Conservation (phyloP, 139 green algal species). For the Chlorella sp. region DNA sequence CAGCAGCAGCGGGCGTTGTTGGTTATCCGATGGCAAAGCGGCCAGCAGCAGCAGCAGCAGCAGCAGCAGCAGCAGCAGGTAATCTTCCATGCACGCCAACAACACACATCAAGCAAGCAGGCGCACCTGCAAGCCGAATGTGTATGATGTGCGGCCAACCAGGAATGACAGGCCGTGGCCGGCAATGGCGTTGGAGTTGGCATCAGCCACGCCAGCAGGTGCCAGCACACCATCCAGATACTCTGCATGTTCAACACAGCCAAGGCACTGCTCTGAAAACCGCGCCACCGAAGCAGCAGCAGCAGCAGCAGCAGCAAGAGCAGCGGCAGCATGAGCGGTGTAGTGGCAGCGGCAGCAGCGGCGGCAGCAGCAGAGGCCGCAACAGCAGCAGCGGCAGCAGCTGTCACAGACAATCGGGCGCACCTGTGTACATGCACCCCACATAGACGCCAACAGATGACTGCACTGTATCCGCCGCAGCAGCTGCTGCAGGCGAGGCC, state of each 20-base stretch:
- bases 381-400: neutral
- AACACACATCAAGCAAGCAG: neutral
- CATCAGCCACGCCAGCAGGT: neutral
- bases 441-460: slow-evolving; percentile 74
- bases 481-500: neutral
- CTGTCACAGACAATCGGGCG: neutral
- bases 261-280: neutral
- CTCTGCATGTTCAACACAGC: slow-evolving; percentile 20
- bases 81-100: too few species aligned
- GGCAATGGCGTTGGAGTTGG: neutral
- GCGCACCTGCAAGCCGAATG: slow-evolving; percentile 59
- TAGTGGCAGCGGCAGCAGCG: too few species aligned
- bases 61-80: neutral
- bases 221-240: slow-evolving; percentile 33
- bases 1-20: neutral
- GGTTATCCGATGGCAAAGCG: too few species aligned
- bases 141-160: slow-evolving; percentile 66
- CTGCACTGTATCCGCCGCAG: slow-evolving; percentile 16
- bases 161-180: slow-evolving; percentile 46
- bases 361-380: neutral
- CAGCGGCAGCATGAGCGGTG: too few species aligned
- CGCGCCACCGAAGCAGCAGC: too few species aligned
- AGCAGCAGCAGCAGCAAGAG: too few species aligned
- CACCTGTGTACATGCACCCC: slow-evolving; percentile 70
- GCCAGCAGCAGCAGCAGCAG: neutral